Base-by-base conservation (phyloP, 805 yeast genomes). In the Starmerella ratchasimensis region DNA sequence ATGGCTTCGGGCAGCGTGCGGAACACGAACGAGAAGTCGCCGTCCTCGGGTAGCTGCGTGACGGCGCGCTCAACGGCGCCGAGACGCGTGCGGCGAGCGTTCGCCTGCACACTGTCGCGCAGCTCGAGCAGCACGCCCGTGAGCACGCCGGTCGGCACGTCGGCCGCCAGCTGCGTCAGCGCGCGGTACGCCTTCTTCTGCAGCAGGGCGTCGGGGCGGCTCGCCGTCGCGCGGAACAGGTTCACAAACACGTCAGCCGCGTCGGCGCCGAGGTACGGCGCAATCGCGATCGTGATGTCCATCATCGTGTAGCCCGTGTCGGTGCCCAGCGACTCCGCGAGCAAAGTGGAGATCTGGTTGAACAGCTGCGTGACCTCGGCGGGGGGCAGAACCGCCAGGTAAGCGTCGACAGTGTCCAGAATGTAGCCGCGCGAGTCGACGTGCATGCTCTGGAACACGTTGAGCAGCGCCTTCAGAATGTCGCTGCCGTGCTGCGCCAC, bases 221-320 rank as follows among this genome's bases (percentile, higher is more conserved):
- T 30, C 2, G 47, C 49, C 14, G 47, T 34, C 3, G 45, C 28
- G 19, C 28, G 38, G 46, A 47, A 48, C 11, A 51, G 37, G 34
- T 46, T 45, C 40, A 45, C 36, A 21, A 51, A 42, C 5, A 39
- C 37, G 25, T 37, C 34, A 26, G 38, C 31, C 2, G 38, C 33
- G 7, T 35, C 41, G 5, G 24, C 32, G 2, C 38, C 93, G 24
- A 90, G 74, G 52, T 79, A 81, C 50, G 80, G 80, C 20, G 88
- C 71, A 81, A 93, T 79, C 21, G 80, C 74, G 34, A 84, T 93
- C 37, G 84, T 69, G 40, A 90, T 67, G 56, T 90, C 98, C 78
- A 88, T 70, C 81, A 93, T 76, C 14, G 95, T 83, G 28, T 80
- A 74, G 6, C 14, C 33, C 6, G 13, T n/a, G 33, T 14, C 33